Evolutionary conservation across 2,329 filamentous ascomycete genomes (phyloP).

Genomic region (Colletotrichum sp.): DNA sequence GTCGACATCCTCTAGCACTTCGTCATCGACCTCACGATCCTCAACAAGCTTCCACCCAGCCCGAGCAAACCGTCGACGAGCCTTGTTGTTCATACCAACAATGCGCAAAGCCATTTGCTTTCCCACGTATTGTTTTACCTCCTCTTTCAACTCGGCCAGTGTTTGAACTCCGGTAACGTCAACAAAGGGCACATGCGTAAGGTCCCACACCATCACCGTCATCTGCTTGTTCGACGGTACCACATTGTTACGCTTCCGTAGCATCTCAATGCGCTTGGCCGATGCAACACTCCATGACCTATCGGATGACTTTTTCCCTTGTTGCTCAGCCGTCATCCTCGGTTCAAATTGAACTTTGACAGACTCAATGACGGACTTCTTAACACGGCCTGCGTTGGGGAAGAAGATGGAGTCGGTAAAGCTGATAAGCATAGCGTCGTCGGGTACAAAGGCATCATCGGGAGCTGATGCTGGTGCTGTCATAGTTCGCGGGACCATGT

Average conservation of each 20-base stretch:
- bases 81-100: conserved; percentile 49
- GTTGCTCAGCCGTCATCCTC: conserved; percentile 45
- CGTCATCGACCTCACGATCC: conserved; percentile 29
- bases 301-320: conserved; percentile 41
- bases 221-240: conserved; percentile 42
- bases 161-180: conserved; percentile 58
- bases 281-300: conserved; percentile 61
- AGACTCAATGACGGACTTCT: conserved; percentile 52
- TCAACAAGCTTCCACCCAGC: conserved; percentile 39
- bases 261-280: conserved; percentile 48
- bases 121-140: conserved; percentile 55
- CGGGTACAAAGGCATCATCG: conserved; percentile 35
- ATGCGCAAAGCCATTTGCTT: conserved; percentile 51
- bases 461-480: conserved; percentile 20
- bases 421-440: conserved; percentile 60
- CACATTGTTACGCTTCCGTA: conserved; percentile 46
- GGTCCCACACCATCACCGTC: conserved; percentile 56
- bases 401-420: conserved; percentile 66
- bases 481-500: conserved; percentile 32
- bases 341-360: conserved; percentile 44
- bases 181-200: conserved; percentile 55
- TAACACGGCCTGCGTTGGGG: conserved; percentile 62
- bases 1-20: conserved; percentile 19
- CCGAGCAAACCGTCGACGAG: conserved; percentile 41
- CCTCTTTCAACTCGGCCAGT: conserved; percentile 51